Conservation (phyloP, 495 filamentous ascomycete species). For the Tuber melanosporum region DNA sequence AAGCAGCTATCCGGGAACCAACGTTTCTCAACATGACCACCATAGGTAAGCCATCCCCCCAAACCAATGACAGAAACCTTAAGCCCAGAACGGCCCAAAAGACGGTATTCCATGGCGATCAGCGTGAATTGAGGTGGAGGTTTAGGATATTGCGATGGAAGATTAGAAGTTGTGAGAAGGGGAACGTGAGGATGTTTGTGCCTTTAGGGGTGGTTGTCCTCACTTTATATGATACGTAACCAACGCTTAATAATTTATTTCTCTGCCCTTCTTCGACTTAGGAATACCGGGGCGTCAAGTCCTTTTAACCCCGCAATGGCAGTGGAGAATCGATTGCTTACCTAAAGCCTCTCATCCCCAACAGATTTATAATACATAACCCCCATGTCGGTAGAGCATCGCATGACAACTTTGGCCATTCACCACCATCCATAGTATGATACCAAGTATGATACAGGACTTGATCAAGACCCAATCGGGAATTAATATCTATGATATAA, state of each 20-base stretch:
- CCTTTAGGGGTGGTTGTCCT: neutral
- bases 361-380: neutral
- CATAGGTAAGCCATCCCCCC: slow-evolving; percentile 72
- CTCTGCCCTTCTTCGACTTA: neutral
- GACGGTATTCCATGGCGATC: slow-evolving; percentile 60
- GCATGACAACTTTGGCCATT: neutral
- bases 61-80: slow-evolving; percentile 69
- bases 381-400: neutral
- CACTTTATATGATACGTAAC: neutral
- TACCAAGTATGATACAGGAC: neutral
- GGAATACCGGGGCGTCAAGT: neutral
- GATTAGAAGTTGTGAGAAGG: neutral
- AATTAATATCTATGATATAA: neutral
- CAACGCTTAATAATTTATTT: neutral
- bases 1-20: slow-evolving; percentile 21
- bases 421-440: neutral
- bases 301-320: neutral
- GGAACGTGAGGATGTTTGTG: neutral
- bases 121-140: neutral
- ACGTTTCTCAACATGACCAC: slow-evolving; percentile 67
- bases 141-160: neutral
- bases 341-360: neutral
- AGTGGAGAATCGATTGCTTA: neutral
- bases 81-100: slow-evolving; percentile 66
- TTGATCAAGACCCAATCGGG: neutral